Conservation (phyloP, 352 stramenopile genomes). For the Globisporangium echinulatum region DNA sequence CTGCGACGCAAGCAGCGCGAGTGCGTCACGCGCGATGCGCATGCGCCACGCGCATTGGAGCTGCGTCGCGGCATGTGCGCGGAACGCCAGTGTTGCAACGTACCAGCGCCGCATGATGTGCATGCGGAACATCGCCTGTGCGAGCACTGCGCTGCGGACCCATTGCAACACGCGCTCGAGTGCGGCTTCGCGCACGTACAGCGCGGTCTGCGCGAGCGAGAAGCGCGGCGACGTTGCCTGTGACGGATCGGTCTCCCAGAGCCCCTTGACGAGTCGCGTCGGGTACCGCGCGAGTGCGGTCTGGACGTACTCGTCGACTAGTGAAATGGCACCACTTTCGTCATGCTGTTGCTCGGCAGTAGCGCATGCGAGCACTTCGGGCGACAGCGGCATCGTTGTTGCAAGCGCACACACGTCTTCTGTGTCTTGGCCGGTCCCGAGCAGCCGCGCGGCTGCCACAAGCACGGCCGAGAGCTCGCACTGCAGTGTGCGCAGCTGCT, state of each 20-base stretch:
- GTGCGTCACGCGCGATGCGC: constrained; percentile 24
- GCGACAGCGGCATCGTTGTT: constrained; percentile 15
- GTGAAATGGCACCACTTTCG: constrained; percentile 3
- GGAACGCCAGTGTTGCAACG: constrained; percentile 24
- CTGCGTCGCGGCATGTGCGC: constrained; percentile 23
- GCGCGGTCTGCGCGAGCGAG: constrained; percentile 52
- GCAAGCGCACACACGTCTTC: constrained; percentile 13
- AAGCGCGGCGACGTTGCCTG: constrained; percentile 17
- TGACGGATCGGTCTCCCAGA: constrained; percentile 51
- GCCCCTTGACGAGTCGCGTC: constrained; percentile 27
- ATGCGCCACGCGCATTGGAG: constrained; percentile 60
- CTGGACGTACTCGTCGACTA: constrained; percentile 16
- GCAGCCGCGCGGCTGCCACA: constrained; percentile 4
- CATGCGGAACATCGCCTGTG: constrained; percentile 61
- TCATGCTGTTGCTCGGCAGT: not conserved
- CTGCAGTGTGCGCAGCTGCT: constrained; percentile 40
- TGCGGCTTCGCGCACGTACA: constrained; percentile 52
- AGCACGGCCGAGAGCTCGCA: constrained; percentile 40
- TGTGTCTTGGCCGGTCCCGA: not conserved
- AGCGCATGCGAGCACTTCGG: not conserved
- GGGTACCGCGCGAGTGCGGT: constrained; percentile 33
- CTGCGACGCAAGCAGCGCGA: constrained; percentile 44
- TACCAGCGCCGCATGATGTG: constrained; percentile 48
- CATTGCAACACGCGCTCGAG: constrained; percentile 55
- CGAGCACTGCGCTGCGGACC: constrained; percentile 38